Base-by-base conservation (phyloP, 2,329 filamentous ascomycete genomes). In the Diplodia seriata region DNA sequence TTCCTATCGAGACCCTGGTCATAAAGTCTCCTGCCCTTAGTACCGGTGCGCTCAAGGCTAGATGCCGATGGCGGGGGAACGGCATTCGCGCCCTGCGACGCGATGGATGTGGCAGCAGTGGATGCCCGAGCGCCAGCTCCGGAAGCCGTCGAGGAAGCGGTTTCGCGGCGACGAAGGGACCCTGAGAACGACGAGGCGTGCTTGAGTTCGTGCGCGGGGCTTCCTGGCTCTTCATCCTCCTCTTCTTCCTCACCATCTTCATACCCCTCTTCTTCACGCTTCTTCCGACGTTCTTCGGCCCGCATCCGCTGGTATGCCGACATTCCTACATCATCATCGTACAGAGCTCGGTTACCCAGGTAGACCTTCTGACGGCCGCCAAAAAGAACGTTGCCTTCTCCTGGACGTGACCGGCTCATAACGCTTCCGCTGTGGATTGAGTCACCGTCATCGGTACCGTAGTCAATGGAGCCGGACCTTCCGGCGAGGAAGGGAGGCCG, bases 281-380 rank as follows among this genome's bases (percentile, higher is more conserved):
- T 87, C 29, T 77, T 81, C 70, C 83, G 80, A 67, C 84, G 80
- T 69, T 85, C 49, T 89, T 86, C 81, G 92, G 87, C 74, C 87
- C 91, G 40, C 26, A 62, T n/a, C 38, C 43, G 51, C 74, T 97
- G 93, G 74, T 97, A 97, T 9, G 91, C 86, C 2, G 94, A 97
- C 77, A 90, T 81, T 31, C 89, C 87, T 20, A 97, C 87, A 77
- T 99, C 95, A 72, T 95, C 90, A 31, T 96, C 93, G 75, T 97
- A 98, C 2, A 97, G 78, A 0, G 89, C 85, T 71, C 87, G 89
- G 29, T 86, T 91, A n/a, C 80, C 74, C 78, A 93, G 94, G 76
- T 96, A 98, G 47, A 98, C 90, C 81, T 98, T 98, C 77, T 98
- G 95, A 54, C 95, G 89, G 18, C 95, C 95, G 68, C 95, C 95